Conservation (phyloP, 768 basidiomycete species). For the Tylopilus sp. region DNA sequence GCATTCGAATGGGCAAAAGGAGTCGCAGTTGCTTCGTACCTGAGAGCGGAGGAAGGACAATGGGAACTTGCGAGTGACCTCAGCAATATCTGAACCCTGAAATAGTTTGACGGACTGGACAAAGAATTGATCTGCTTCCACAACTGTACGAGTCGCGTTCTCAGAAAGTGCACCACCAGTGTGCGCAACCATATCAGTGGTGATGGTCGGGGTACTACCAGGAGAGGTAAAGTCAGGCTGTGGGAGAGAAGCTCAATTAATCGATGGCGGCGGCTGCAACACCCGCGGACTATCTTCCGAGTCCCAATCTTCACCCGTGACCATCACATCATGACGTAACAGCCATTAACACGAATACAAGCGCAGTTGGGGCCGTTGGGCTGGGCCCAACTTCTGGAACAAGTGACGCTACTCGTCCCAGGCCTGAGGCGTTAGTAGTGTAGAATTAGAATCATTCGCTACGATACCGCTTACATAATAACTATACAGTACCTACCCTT, state of each 20-base stretch:
- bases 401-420: too few relatives aligned
- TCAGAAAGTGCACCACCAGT: background rate
- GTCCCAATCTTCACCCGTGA: too few relatives aligned
- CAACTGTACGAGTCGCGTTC: background rate
- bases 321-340: too few relatives aligned
- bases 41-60: constrained; percentile 11
- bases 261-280: too few relatives aligned
- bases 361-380: too few relatives aligned
- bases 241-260: background rate
- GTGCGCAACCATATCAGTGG: constrained; percentile 2
- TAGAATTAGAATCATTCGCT: too few relatives aligned
- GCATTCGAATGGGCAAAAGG: background rate
- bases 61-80: constrained; percentile 20
- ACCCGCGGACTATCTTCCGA: too few relatives aligned
- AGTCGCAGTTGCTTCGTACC: background rate
- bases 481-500: too few relatives aligned
- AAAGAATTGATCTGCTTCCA: constrained; percentile 12
- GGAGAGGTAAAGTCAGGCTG: background rate
- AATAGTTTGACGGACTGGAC: constrained; percentile 22
- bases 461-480: too few relatives aligned
- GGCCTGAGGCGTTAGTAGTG: too few relatives aligned
- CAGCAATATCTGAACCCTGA: constrained; percentile 7
- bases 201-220: background rate
- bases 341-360: too few relatives aligned
- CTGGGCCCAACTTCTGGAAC: too few relatives aligned